These are phyloP conservation scores for Myochromella boudieri DNA, from an alignment of 768 basidiomycete species.

Conservation along the genomic window DNA sequence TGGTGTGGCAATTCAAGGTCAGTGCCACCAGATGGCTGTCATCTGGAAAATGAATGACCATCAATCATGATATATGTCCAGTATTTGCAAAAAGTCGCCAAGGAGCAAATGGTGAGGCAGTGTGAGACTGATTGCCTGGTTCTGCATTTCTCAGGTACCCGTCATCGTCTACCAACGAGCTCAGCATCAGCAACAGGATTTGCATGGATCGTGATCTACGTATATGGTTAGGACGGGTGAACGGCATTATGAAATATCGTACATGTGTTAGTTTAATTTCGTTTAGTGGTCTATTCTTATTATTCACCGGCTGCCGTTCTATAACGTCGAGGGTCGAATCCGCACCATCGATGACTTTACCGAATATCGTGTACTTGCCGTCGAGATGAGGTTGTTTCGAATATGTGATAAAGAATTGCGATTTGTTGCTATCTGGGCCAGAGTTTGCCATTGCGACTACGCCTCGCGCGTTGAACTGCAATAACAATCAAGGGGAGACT, in stretches of 20 bases:
- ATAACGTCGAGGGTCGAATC: constrained; percentile 93
- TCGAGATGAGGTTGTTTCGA: constrained; percentile 93
- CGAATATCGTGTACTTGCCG: constrained; percentile 92
- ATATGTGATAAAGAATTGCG: constrained; percentile 88
- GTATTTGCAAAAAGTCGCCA: too few relatives aligned
- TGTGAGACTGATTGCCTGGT: too few relatives aligned
- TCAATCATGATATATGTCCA: too few relatives aligned
- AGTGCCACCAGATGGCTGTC: too few relatives aligned
- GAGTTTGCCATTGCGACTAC: constrained; percentile 98
- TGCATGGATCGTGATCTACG: constrained; percentile 84
- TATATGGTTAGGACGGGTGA: not conserved
- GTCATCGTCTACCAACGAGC: constrained; percentile 37
- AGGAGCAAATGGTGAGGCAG: too few relatives aligned
- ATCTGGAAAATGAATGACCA: too few relatives aligned
- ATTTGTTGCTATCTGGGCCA: constrained; percentile 92
- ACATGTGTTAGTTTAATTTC: constrained; percentile 86
- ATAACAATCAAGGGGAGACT: constrained; percentile 9
- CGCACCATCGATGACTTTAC: constrained; percentile 97
- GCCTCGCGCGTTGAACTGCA: constrained; percentile 91
- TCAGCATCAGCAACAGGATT: constrained; percentile 90
- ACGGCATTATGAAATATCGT: constrained; percentile 26
- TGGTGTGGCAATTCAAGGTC: too few relatives aligned
- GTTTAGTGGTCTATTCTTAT: constrained; percentile 83
- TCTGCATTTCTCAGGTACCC: too few relatives aligned
- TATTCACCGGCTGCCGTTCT: constrained; percentile 87